Evolutionary conservation across 2,329 filamentous ascomycete species (phyloP).

Genomic region (Aspergillus niger): DNA sequence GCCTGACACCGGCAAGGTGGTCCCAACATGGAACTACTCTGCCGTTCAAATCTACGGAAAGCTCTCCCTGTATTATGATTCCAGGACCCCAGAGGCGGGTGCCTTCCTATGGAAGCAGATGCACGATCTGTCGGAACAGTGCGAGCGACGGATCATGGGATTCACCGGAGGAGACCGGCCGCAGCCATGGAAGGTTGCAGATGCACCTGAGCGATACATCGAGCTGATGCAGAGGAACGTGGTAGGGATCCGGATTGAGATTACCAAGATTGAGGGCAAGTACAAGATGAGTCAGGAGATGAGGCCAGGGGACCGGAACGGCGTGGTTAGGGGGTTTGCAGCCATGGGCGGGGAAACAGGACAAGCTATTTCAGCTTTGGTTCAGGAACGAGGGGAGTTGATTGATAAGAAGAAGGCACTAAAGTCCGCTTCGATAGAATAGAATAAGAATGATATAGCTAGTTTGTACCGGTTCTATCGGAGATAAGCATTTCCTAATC

Average conservation of each 20-base stretch:
- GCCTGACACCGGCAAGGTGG: background rate
- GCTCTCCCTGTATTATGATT: background rate
- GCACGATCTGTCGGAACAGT: background rate
- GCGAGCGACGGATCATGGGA: background rate
- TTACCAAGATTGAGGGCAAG: background rate
- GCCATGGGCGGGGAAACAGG: slow-evolving; percentile 45
- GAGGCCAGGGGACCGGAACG: slow-evolving; percentile 54
- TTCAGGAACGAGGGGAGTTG: slow-evolving; percentile 36
- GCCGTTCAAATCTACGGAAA: background rate
- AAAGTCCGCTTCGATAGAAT: background rate
- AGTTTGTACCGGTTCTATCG: background rate
- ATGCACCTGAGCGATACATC: background rate
- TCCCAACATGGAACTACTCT: slow-evolving; percentile 1
- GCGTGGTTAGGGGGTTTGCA: slow-evolving; percentile 61
- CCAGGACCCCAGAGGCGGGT: background rate
- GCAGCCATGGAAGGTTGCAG: background rate
- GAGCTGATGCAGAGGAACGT: background rate
- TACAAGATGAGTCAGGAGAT: slow-evolving; percentile 59
- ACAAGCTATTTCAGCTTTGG: slow-evolving; percentile 34
- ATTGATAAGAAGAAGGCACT: slow-evolving; percentile 18
- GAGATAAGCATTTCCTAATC: too few species aligned
- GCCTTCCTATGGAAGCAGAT: background rate
- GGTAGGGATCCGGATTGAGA: background rate
- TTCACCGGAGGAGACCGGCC: background rate
- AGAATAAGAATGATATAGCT: background rate